Conservation (phyloP, 495 filamentous ascomycete species). For the Staphylotrichum longicolle region DNA sequence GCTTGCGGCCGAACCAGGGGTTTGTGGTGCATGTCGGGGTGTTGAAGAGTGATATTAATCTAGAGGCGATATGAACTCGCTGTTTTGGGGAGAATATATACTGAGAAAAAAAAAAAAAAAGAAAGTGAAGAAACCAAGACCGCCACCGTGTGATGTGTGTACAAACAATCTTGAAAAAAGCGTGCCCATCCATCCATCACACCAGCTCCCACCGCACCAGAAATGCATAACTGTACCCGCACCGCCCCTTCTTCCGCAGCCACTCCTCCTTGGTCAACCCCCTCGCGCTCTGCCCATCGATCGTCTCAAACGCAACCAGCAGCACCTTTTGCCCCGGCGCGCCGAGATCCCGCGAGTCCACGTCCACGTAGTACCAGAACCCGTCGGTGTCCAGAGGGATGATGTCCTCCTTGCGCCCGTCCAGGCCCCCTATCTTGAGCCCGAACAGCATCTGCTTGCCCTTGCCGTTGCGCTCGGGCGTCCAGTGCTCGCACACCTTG, state of each 20-base stretch:
- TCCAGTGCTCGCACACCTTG: slow-evolving; percentile 78
- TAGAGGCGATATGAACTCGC: not conserved
- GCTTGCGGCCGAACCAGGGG: slow-evolving; percentile 57
- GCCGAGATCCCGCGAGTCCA: slow-evolving; percentile 63
- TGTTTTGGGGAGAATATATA: not conserved
- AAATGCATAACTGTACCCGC: slow-evolving; percentile 59
- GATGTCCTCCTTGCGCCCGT: slow-evolving; percentile 67
- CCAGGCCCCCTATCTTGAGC: slow-evolving; percentile 61
- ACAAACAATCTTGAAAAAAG: too few relatives aligned
- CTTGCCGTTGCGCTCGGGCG: slow-evolving; percentile 58
- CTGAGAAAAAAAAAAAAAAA: too few relatives aligned
- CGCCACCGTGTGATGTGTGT: too few relatives aligned
- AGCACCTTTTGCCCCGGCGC: slow-evolving; percentile 63
- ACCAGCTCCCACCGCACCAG: slow-evolving; percentile 72
- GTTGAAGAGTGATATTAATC: slow-evolving; percentile 34
- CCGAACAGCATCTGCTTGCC: slow-evolving; percentile 64
- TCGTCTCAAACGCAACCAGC: slow-evolving; percentile 59
- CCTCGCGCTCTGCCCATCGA: slow-evolving; percentile 62
- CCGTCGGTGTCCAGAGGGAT: slow-evolving; percentile 64
- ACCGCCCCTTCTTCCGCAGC: slow-evolving; percentile 54
- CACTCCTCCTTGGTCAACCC: slow-evolving; percentile 69
- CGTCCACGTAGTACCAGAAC: slow-evolving; percentile 72
- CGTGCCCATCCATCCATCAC: slow-evolving; percentile 25
- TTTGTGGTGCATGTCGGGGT: slow-evolving; percentile 68
- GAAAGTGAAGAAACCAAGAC: too few relatives aligned